These are phyloP conservation scores for Laetiporus sulphureus DNA, from an alignment of 1,284 basidiomycete species.

Conservation along the genomic window DNA sequence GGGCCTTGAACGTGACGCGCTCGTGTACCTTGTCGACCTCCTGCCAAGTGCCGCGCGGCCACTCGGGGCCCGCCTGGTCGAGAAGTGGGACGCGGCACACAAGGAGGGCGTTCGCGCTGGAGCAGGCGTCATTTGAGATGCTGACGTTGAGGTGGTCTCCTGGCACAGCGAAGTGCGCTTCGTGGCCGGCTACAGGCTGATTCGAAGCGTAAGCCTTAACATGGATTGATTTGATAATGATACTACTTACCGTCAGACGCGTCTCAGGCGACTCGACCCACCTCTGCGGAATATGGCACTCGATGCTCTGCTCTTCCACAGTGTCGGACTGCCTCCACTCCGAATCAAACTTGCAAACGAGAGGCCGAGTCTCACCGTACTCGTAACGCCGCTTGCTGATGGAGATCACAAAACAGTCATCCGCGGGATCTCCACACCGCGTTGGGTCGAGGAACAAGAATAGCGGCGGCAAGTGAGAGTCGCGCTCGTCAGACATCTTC, in stretches of 20 bases:
- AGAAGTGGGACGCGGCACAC: slow-evolving; percentile 68
- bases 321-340: slow-evolving; percentile 70
- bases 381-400: slow-evolving; percentile 73
- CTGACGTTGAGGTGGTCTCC: slow-evolving; percentile 43
- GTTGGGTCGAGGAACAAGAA: slow-evolving; percentile 86
- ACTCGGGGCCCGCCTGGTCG: slow-evolving; percentile 66
- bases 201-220: slow-evolving; percentile 11
- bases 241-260: slow-evolving; percentile 42
- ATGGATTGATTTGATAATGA: not conserved
- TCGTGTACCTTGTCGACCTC: slow-evolving; percentile 85
- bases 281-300: slow-evolving; percentile 52
- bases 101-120: slow-evolving; percentile 72
- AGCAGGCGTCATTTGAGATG: slow-evolving; percentile 58
- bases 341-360: slow-evolving; percentile 64
- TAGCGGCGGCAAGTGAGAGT: slow-evolving; percentile 49
- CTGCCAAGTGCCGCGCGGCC: slow-evolving; percentile 67
- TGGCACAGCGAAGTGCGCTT: slow-evolving; percentile 66
- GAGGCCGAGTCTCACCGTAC: slow-evolving; percentile 72
- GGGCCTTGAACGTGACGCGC: slow-evolving; percentile 68
- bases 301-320: slow-evolving; percentile 40
- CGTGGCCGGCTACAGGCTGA: slow-evolving; percentile 46
- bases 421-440: slow-evolving; percentile 63
- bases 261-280: slow-evolving; percentile 52
- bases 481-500: slow-evolving; percentile 38
- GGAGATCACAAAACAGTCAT: slow-evolving; percentile 81